Evolutionary conservation across 768 basidiomycete species (phyloP).

Genomic region (Kockovaella imperatae): DNA sequence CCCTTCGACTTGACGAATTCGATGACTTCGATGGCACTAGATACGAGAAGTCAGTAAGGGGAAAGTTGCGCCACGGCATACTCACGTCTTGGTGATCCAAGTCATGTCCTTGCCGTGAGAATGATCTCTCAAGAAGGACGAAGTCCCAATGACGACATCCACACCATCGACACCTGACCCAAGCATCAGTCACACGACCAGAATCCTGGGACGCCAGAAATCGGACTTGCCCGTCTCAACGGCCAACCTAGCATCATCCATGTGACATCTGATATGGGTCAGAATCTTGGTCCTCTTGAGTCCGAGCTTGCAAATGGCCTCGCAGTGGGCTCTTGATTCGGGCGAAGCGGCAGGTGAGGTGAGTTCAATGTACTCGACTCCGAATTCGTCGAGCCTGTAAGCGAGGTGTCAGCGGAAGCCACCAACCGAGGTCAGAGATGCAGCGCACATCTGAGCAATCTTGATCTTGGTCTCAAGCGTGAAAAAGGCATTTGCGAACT

Average conservation of each 20-base stretch:
- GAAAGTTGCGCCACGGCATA: neutral
- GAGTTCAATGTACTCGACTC: slow-evolving; percentile 98
- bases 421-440: neutral
- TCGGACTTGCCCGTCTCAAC: slow-evolving; percentile 77
- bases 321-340: slow-evolving; percentile 86
- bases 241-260: slow-evolving; percentile 97
- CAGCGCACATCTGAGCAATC: slow-evolving; percentile 71
- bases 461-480: slow-evolving; percentile 99
- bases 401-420: neutral
- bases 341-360: slow-evolving; percentile 97
- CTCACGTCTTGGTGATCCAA: slow-evolving; percentile 79
- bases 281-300: slow-evolving; percentile 73
- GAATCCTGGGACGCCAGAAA: neutral
- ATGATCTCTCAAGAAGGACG: slow-evolving; percentile 98
- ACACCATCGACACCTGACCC: slow-evolving; percentile 87
- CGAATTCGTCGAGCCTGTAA: slow-evolving; percentile 76
- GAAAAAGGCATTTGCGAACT: slow-evolving; percentile 99
- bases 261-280: slow-evolving; percentile 98
- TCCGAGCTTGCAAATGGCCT: slow-evolving; percentile 97
- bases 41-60: neutral
- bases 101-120: slow-evolving; percentile 99
- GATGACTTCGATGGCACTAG: slow-evolving; percentile 93
- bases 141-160: slow-evolving; percentile 97
- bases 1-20: slow-evolving; percentile 99
- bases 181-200: neutral